Conservation (phyloP, 2,329 filamentous ascomycete species). For the Aspergillus novofumigatus region DNA sequence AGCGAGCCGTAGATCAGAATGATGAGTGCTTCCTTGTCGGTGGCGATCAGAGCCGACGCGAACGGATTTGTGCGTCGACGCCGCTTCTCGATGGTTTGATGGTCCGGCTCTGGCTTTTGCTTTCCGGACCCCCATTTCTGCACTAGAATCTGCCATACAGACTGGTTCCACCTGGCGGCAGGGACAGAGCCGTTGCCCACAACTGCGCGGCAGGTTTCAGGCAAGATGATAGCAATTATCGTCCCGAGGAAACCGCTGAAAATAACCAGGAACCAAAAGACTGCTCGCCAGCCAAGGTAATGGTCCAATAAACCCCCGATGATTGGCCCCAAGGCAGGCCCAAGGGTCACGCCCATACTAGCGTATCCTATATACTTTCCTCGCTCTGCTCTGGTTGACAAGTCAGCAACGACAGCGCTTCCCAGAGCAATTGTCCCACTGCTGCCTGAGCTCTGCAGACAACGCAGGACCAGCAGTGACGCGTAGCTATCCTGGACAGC, state of each 20-base stretch:
- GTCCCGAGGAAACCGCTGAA: constrained; percentile 43
- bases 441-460: constrained; percentile 46
- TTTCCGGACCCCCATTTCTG: not conserved
- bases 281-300: constrained; percentile 62
- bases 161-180: constrained; percentile 22
- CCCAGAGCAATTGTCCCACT: constrained; percentile 68
- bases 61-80: constrained; percentile 17
- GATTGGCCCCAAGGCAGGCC: constrained; percentile 53
- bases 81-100: constrained; percentile 9
- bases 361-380: constrained; percentile 69
- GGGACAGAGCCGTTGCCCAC: constrained; percentile 32
- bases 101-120: not conserved
- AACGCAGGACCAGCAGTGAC: constrained; percentile 35
- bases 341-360: constrained; percentile 53
- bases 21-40: constrained; percentile 30
- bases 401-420: constrained; percentile 68
- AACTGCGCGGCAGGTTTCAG: constrained; percentile 44
- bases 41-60: constrained; percentile 26
- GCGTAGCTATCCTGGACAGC: constrained; percentile 33
- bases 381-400: constrained; percentile 64
- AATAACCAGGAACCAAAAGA: constrained; percentile 67
- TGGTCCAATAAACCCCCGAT: constrained; percentile 62
- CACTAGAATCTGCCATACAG: constrained; percentile 9
- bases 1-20: constrained; percentile 33
- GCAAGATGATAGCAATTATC: constrained; percentile 53